These are phyloP conservation scores for Trichodelitschia bisporula DNA, from an alignment of 495 filamentous ascomycete species.

Conservation along the genomic window DNA sequence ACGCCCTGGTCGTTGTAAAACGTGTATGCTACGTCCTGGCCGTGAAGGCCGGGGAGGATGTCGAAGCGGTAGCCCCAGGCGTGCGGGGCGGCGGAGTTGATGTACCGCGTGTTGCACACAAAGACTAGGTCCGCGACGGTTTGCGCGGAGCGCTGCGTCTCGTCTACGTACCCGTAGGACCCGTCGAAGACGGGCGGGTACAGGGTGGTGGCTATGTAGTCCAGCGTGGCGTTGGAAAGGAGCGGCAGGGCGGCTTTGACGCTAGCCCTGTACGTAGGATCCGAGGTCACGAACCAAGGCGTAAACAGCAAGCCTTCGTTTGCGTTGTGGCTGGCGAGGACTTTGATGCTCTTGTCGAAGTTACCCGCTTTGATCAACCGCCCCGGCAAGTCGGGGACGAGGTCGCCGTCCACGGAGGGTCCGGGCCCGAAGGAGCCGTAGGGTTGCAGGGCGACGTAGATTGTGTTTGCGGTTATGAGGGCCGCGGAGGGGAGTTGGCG, in stretches of 20 bases:
- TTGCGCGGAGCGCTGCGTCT: constrained; percentile 15
- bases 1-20: constrained; percentile 24
- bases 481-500: constrained; percentile 18
- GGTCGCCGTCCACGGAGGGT: constrained; percentile 30
- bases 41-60: constrained; percentile 29
- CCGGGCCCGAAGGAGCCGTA: constrained; percentile 30
- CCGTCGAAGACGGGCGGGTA: constrained; percentile 20
- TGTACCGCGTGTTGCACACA: constrained; percentile 22
- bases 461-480: constrained; percentile 26
- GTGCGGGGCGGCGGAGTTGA: constrained; percentile 21
- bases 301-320: constrained; percentile 28
- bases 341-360: constrained; percentile 24
- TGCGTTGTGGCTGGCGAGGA: constrained; percentile 29
- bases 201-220: constrained; percentile 16
- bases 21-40: constrained; percentile 24
- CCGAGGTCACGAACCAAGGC: constrained; percentile 14
- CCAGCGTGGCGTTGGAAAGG: constrained; percentile 2
- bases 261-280: constrained; percentile 5
- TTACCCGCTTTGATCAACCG: constrained; percentile 27
- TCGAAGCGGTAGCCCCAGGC: constrained; percentile 34
- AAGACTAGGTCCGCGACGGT: constrained; percentile 19
- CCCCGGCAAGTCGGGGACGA: constrained; percentile 28
- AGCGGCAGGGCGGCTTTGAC: constrained; percentile 1
- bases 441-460: constrained; percentile 18
- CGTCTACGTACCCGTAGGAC: constrained; percentile 18